Evolutionary conservation across 1,284 basidiomycete species (phyloP).

Genomic region (Tylopilus sp.): DNA sequence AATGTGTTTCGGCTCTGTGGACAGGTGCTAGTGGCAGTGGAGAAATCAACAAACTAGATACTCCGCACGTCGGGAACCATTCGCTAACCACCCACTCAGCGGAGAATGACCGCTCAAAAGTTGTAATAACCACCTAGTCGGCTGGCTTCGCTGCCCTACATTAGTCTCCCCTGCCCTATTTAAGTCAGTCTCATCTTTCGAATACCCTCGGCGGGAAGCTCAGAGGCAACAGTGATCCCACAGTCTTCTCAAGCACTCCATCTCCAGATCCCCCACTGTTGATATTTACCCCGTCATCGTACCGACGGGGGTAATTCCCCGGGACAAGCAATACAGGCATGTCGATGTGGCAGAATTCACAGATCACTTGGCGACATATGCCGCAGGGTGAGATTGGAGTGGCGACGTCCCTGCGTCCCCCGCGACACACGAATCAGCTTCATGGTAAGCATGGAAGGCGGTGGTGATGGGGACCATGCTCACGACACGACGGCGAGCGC

Average conservation of each 20-base stretch:
- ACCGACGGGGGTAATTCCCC: conserved; percentile 54
- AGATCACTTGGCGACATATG: conserved; percentile 86
- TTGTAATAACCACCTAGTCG: too few relatives aligned
- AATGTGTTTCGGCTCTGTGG: not conserved
- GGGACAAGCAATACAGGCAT: conserved; percentile 81
- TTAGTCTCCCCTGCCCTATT: not conserved
- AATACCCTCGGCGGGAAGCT: conserved; percentile 83
- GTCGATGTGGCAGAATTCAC: conserved; percentile 78
- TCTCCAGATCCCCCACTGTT: conserved; percentile 32
- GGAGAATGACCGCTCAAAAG: too few relatives aligned
- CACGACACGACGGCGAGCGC: conserved; percentile 76
- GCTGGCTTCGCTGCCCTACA: not conserved
- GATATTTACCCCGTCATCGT: conserved; percentile 29
- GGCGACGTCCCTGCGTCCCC: conserved; percentile 54
- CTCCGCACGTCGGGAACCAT: too few relatives aligned
- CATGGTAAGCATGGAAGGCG: too few relatives aligned
- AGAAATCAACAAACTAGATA: too few relatives aligned
- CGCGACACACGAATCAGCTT: not conserved
- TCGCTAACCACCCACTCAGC: too few relatives aligned
- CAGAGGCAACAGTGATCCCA: conserved; percentile 76
- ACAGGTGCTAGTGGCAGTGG: not conserved
- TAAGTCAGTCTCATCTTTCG: conserved; percentile 29
- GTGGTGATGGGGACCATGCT: too few relatives aligned
- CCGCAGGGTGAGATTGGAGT: conserved; percentile 79
- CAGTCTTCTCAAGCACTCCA: conserved; percentile 58